These are phyloP conservation scores for Trypanosoma brucei DNA, from an alignment of 208 protist genomes.

Conservation along the genomic window DNA sequence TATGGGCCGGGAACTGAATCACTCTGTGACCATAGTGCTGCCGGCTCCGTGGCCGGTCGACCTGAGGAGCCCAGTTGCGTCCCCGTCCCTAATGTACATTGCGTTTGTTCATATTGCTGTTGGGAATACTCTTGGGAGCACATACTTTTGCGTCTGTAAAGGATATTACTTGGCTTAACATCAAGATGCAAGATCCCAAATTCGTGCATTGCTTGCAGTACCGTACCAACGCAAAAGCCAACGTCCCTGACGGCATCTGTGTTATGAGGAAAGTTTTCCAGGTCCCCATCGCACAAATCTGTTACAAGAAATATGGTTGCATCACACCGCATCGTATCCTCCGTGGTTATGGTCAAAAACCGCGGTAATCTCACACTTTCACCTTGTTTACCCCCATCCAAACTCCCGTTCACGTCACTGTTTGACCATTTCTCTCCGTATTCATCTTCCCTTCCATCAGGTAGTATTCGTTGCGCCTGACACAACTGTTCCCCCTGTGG, in stretches of 20 bases:
- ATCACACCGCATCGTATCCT: conserved; percentile 62
- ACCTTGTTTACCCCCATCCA: conserved; percentile 27
- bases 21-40: background rate
- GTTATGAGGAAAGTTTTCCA: conserved; percentile 60
- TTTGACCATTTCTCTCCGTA: conserved; percentile 2
- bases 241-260: conserved; percentile 54
- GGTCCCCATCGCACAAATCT: conserved; percentile 82
- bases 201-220: conserved; percentile 72
- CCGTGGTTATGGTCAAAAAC: conserved; percentile 74
- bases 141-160: conserved; percentile 5
- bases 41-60: background rate
- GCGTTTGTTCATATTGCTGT: no score
- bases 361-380: conserved; percentile 45
- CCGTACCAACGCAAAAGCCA: conserved; percentile 75
- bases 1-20: conserved; percentile 19
- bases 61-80: no score
- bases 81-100: no score
- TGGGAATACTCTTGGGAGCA: no score
- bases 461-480: conserved; percentile 1
- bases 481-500: conserved; percentile 30
- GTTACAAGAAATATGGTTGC: conserved; percentile 74
- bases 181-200: conserved; percentile 81
- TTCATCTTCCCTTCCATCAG: conserved; percentile 4
- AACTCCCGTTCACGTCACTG: conserved; percentile 21
- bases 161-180: conserved; percentile 84